Evolutionary conservation across 169 alveolate species (phyloP), one percentile per base, ranked within the genome.

Genomic region (Babesia divergens): DNA sequence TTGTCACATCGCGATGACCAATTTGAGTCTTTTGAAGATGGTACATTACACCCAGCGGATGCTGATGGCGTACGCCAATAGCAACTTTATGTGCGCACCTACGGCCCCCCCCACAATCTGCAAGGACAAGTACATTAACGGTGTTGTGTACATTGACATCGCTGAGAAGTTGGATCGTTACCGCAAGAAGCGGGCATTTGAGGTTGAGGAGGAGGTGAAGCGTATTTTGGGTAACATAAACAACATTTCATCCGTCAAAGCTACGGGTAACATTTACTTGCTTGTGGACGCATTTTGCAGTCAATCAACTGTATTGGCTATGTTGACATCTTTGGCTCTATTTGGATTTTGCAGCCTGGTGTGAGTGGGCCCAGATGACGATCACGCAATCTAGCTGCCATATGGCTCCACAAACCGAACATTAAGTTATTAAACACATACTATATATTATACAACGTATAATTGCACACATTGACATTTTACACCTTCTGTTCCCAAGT

Each of bases 161-260:
- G 52, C 87, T 8, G 70, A 79, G 11, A 60, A 43, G 62, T 24
- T 76, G 42, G 71, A 31, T 2, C 18, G 47, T n/a, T 46, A 62
- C 54, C 69, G 81, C 44, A 31, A 6, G n/a, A 53, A 65, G 54
- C 71, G 69, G 31, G n/a, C 46, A 18, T 20, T 18, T 31, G 6
- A 18, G 40, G 18, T 76, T 26, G 62, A 40, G 54, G 66, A 34
- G 32, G 85, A 76, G 50, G 58, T 51, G 20, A 76, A 76, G 67
- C 65, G 85, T 16, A 7, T 76, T 6, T 40, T 43, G 28, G 37
- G 40, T 29, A 76, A 76, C 67, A 31, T 66, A n/a, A 69, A 50
- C 64, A 55, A 44, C 35, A 44, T 76, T 8, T 58, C 74, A n/a
- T 44, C 71, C 38, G 85, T 76, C 29, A 76, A 76, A 59, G 55